Evolutionary conservation across 768 basidiomycete species (phyloP).

Genomic region (Leccinum subgranulosum): DNA sequence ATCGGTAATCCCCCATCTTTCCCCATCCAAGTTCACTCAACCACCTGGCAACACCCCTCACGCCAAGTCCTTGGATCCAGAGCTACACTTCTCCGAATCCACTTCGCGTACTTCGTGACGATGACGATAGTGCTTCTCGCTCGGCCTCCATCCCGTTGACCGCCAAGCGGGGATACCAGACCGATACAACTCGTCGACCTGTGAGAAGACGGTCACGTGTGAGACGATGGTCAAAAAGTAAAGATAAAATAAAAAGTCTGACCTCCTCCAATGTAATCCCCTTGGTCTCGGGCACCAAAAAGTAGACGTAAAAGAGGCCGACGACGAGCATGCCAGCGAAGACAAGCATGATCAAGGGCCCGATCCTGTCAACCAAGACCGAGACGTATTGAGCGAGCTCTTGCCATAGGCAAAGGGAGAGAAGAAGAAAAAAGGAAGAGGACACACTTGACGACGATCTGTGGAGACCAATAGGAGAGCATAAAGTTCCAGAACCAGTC

Average conservation of each 20-base stretch:
- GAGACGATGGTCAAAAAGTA: neutral
- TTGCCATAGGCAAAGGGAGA: neutral
- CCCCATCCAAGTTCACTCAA: neutral
- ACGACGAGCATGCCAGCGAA: constrained; percentile 74
- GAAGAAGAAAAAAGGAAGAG: neutral
- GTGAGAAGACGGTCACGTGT: neutral
- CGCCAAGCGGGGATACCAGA: constrained; percentile 67
- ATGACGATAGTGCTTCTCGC: constrained; percentile 36
- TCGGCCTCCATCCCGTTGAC: constrained; percentile 56
- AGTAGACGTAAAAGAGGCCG: constrained; percentile 69
- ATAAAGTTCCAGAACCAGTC: constrained; percentile 78
- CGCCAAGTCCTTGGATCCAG: constrained; percentile 18
- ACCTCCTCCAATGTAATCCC: constrained; percentile 75
- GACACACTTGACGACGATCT: constrained; percentile 53
- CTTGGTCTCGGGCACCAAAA: constrained; percentile 80
- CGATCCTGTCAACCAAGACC: constrained; percentile 42
- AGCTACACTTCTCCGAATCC: constrained; percentile 21
- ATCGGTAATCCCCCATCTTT: neutral
- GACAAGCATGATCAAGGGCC: constrained; percentile 71
- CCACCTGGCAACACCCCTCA: neutral
- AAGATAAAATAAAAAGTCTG: neutral
- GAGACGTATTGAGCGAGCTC: neutral
- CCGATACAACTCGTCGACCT: constrained; percentile 76
- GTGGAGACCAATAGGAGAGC: constrained; percentile 67
- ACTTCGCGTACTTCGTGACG: constrained; percentile 14